phyloP scores from a whole-genome alignment of 805 yeast species.

The Kodamaea nitidulidarum region DNA sequence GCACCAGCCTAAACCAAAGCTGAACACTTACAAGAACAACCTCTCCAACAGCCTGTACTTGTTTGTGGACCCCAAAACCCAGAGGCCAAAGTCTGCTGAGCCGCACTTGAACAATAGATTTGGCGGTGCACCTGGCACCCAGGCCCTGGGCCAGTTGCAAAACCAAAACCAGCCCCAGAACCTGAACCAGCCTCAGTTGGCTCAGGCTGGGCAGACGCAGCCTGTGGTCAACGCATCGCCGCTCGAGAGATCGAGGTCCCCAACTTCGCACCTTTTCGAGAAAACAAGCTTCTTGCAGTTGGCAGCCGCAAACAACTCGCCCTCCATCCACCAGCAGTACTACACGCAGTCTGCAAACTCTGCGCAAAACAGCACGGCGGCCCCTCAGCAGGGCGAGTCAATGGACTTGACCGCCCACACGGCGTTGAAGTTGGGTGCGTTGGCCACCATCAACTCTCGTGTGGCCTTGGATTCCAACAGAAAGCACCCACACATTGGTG shows the following conservation, averaged over 20 bases:
- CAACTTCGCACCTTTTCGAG: constrained; percentile 40
- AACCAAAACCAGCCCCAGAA: constrained; percentile 2
- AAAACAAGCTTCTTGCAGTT: constrained; percentile 41
- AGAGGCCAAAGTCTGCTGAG: constrained; percentile 46
- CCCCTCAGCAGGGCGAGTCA: constrained; percentile 7
- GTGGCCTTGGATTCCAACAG: constrained; percentile 44
- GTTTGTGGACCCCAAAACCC: constrained; percentile 16
- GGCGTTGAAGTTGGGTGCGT: constrained; percentile 61
- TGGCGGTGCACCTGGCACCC: no score
- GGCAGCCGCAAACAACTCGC: constrained; percentile 21
- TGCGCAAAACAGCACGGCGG: not conserved
- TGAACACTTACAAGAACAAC: constrained; percentile 23
- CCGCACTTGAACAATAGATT: constrained; percentile 21
- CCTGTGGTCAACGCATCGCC: no score
- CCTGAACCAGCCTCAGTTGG: no score
- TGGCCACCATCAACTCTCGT: constrained; percentile 59
- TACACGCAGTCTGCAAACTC: constrained; percentile 6
- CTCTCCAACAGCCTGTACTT: constrained; percentile 12
- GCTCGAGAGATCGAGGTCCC: constrained; percentile 35
- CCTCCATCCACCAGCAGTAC: constrained; percentile 11
- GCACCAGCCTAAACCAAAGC: constrained; percentile 41
- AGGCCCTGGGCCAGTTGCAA: constrained; percentile 10
- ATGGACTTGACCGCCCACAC: constrained; percentile 30
- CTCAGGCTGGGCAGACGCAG: constrained; percentile 19
- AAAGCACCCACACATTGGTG: constrained; percentile 20